Evolutionary conservation across 2,329 filamentous ascomycete species (phyloP).

Genomic region (Penicillium sp.): DNA sequence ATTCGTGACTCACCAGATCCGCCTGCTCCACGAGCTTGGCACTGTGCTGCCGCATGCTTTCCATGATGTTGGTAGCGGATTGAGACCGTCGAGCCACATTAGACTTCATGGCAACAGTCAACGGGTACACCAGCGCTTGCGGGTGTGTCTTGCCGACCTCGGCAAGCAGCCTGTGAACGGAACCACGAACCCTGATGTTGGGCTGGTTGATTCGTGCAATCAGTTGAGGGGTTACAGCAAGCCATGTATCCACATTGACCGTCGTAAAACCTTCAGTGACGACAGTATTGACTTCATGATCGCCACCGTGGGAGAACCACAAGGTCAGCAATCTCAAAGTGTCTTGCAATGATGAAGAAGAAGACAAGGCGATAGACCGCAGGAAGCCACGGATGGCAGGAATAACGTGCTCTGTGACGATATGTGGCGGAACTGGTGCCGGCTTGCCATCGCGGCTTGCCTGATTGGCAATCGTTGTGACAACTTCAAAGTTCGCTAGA

Average conservation of each 20-base stretch:
- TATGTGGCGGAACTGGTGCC: slow-evolving; percentile 56
- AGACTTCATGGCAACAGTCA: slow-evolving; percentile 98
- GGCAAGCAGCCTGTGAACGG: slow-evolving; percentile 85
- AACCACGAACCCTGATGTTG: slow-evolving; percentile 78
- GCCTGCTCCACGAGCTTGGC: slow-evolving; percentile 90
- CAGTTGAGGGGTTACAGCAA: slow-evolving; percentile 95
- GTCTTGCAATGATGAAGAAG: slow-evolving; percentile 89
- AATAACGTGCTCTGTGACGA: slow-evolving; percentile 82
- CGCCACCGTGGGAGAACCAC: slow-evolving; percentile 92
- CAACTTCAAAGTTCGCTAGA: slow-evolving; percentile 95
- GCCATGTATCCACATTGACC: slow-evolving; percentile 96
- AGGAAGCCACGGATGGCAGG: slow-evolving; percentile 96
- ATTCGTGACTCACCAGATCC: slow-evolving; percentile 88
- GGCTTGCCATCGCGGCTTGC: slow-evolving; percentile 54
- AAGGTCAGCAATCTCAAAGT: slow-evolving; percentile 86
- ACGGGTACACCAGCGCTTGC: slow-evolving; percentile 90
- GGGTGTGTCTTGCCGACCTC: slow-evolving; percentile 93
- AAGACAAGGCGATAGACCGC: slow-evolving; percentile 88
- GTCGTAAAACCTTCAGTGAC: slow-evolving; percentile 87
- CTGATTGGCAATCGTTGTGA: slow-evolving; percentile 70
- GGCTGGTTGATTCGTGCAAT: slow-evolving; percentile 97
- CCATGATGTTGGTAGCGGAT: slow-evolving; percentile 91
- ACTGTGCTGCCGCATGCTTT: slow-evolving; percentile 94
- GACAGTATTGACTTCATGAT: slow-evolving; percentile 78
- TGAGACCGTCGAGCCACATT: slow-evolving; percentile 77